Base-by-base conservation (phyloP, 495 filamentous ascomycete genomes). In the Jackrogersella multiformis region DNA sequence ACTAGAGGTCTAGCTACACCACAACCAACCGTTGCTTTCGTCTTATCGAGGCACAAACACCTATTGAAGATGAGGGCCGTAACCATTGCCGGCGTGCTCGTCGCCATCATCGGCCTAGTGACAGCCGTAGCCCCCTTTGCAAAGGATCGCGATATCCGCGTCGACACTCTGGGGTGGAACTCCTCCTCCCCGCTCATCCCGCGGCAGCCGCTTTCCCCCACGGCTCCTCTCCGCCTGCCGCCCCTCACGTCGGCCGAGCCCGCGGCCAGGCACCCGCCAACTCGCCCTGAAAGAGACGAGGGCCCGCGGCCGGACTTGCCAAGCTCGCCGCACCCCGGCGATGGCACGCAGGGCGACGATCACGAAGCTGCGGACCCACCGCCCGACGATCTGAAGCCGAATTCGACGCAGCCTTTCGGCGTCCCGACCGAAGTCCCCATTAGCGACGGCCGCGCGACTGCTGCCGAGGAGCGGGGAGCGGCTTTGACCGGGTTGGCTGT, bases 401-500 rank as follows among this genome's bases (percentile, higher is more conserved):
- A 1, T 1, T 13, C 35, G 1, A 6, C 52, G 13, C 23, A 3
- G 9, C 24, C 23, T 7, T 2, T 8, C 10, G 12, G 4, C n/a
- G 15, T 18, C 15, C n/a, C n/a, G n/a, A n/a, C n/a, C n/a, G n/a
- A n/a, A n/a, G n/a, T n/a, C n/a, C n/a, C n/a, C n/a, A n/a, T n/a
- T n/a, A n/a, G n/a, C n/a, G n/a, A n/a, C n/a, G n/a, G n/a, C 16
- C 21, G 23, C 2, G 13, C 24, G 21, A 24, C 2, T 1, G 9
- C 15, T 1, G 20, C 13, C 10, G 46, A 41, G 32, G 30, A 42
- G 20, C 35, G 12, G n/a, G 4, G 30, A 1, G 23, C 9, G 24
- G 58, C 34, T n/a, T 16, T 52, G 58, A 46, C 46, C 4, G 58
- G 46, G 21, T 34, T 61, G 46, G 46, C 16, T 2, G 24, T 53